phyloP scores from a whole-genome alignment of 805 yeast species.

The Schwanniomyces vanrijiae region DNA sequence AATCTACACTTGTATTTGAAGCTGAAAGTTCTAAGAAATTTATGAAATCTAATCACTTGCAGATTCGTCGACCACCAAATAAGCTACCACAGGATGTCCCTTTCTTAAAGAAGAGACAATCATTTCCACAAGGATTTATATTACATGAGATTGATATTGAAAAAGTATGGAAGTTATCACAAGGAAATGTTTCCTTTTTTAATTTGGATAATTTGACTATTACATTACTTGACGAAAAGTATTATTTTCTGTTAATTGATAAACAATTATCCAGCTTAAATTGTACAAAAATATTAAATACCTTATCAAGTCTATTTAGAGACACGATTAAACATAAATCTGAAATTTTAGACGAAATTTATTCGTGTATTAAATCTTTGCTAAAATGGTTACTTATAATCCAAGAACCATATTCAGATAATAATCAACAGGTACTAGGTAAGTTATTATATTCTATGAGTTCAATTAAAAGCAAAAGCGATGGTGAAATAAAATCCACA shows the following conservation, averaged over 20 bases:
- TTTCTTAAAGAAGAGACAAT: not conserved
- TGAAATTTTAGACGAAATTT: slow-evolving; percentile 11
- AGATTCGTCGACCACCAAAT: not conserved
- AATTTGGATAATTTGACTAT: slow-evolving; percentile 13
- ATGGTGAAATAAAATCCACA: slow-evolving; percentile 2
- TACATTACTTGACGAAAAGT: slow-evolving; percentile 18
- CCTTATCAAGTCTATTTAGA: slow-evolving; percentile 15
- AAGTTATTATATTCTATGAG: slow-evolving; percentile 11
- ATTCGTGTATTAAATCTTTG: slow-evolving; percentile 18
- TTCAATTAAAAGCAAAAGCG: not conserved
- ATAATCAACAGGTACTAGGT: slow-evolving; percentile 14
- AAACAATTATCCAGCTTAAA: slow-evolving; percentile 15
- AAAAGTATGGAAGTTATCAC: slow-evolving; percentile 11
- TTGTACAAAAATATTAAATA: slow-evolving; percentile 16
- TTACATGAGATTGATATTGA: slow-evolving; percentile 13
- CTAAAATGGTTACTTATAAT: slow-evolving; percentile 32
- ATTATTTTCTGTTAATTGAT: slow-evolving; percentile 24
- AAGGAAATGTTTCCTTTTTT: slow-evolving; percentile 15
- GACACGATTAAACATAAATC: slow-evolving; percentile 4
- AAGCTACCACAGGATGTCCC: not conserved
- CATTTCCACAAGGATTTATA: slow-evolving; percentile 13
- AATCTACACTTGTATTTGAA: slow-evolving; percentile 32
- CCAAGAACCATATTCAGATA: slow-evolving; percentile 24
- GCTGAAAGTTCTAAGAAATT: slow-evolving; percentile 28
- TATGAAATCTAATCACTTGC: not conserved